A percentile compares a stretch with the other conserved stretches of the same genome.
Conservation (phyloP, 1,284 basidiomycete genomes). For the Ustilago cynodontis region DNA sequence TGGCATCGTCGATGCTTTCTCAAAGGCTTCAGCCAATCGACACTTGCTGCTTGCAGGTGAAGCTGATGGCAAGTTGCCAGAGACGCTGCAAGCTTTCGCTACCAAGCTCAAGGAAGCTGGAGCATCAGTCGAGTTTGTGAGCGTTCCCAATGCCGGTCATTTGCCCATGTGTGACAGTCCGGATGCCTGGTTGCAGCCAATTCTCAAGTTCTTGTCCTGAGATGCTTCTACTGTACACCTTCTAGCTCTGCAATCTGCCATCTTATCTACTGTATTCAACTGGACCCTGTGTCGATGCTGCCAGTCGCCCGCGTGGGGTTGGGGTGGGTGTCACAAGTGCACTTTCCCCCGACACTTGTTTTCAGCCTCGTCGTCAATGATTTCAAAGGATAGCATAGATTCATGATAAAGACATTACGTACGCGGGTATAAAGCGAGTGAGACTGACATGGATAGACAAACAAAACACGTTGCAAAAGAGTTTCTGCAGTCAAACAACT, state of each 20-base stretch:
- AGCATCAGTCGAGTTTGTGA: slow-evolving; percentile 63
- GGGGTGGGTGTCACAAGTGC: no score
- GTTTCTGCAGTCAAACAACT: no score
- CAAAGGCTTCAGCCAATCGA: slow-evolving; percentile 24
- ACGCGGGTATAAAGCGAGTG: no score
- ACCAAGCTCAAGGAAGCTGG: slow-evolving; percentile 66
- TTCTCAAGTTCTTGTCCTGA: slow-evolving; percentile 38
- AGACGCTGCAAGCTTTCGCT: slow-evolving; percentile 65
- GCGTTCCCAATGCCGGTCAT: slow-evolving; percentile 70
- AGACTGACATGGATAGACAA: no score
- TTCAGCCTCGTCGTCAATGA: no score
- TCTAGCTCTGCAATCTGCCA: not conserved
- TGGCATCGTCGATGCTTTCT: slow-evolving; percentile 64
- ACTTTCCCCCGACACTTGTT: no score
- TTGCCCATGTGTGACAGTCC: slow-evolving; percentile 71
- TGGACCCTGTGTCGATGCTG: no score
- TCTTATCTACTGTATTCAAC: slow-evolving; percentile 11
- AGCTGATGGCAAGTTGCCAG: slow-evolving; percentile 71
- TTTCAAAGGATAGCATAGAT: no score
- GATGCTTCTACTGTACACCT: not conserved
- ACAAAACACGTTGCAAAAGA: no score
- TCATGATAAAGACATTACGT: no score
- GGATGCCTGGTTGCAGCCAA: slow-evolving; percentile 53
- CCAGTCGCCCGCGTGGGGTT: no score
- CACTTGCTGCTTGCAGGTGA: slow-evolving; percentile 71